Conservation (phyloP, 2,329 filamentous ascomycete genomes). For the Saccharata proteae region DNA sequence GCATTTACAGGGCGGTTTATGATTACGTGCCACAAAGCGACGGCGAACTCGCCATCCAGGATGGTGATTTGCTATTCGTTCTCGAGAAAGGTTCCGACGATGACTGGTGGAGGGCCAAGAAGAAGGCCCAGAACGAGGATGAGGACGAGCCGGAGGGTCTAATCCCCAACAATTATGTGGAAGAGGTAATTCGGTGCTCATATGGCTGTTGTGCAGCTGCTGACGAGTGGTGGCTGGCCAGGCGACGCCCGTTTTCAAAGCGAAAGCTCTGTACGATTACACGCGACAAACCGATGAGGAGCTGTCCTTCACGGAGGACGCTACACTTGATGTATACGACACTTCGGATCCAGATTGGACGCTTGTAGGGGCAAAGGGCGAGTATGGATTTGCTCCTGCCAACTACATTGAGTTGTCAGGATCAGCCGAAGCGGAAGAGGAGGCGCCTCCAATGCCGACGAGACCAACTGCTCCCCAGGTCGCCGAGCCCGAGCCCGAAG, state of each 20-base stretch:
- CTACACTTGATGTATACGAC: constrained; percentile 73
- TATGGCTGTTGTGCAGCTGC: background rate
- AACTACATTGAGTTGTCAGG: constrained; percentile 77
- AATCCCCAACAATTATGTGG: constrained; percentile 89
- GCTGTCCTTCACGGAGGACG: constrained; percentile 87
- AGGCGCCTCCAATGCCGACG: constrained; percentile 26
- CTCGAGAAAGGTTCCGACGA: constrained; percentile 64
- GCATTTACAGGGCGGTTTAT: constrained; percentile 82
- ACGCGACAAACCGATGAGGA: constrained; percentile 95
- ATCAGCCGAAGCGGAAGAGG: constrained; percentile 36
- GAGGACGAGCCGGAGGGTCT: constrained; percentile 85
- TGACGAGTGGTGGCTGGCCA: constrained; percentile 22
- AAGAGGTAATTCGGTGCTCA: constrained; percentile 55
- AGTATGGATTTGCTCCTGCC: constrained; percentile 88
- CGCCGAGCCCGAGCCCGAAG: constrained; percentile 27
- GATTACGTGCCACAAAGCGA: constrained; percentile 82
- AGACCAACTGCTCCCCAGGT: constrained; percentile 23
- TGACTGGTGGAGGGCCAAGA: constrained; percentile 95
- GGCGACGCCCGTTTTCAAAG: constrained; percentile 55
- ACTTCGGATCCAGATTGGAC: constrained; percentile 93
- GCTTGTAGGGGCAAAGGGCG: constrained; percentile 68
- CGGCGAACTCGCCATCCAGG: constrained; percentile 70
- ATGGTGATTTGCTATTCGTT: constrained; percentile 82
- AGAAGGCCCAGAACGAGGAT: constrained; percentile 64
- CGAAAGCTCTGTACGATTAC: constrained; percentile 96